Evolutionary conservation across 768 basidiomycete genomes (phyloP).

Genomic region (Termitomyces sp.): DNA sequence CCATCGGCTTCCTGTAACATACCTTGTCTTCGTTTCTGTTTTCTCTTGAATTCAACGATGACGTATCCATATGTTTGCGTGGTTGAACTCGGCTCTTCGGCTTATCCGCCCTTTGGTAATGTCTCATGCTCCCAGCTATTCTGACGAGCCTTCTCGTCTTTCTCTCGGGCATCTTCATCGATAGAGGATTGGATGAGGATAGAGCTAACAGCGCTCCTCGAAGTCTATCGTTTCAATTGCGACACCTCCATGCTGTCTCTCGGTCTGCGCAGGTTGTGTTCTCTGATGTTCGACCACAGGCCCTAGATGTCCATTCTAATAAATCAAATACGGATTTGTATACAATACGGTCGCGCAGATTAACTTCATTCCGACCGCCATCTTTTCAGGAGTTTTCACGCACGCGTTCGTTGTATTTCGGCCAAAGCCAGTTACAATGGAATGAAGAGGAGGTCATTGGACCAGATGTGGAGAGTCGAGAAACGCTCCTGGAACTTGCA

Average conservation of each 20-base stretch:
- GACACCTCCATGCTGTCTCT: constrained; percentile 60
- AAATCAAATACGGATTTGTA: constrained; percentile 23
- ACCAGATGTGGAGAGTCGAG: constrained; percentile 75
- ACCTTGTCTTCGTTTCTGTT: background rate
- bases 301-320: constrained; percentile 7
- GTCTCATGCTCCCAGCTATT: constrained; percentile 47
- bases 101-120: constrained; percentile 24
- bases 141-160: constrained; percentile 47
- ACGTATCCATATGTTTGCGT: background rate
- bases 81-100: background rate
- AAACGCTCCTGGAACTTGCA: constrained; percentile 77
- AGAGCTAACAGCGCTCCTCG: constrained; percentile 6
- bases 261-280: constrained; percentile 49
- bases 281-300: constrained; percentile 37
- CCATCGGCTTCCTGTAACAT: constrained; percentile 4
- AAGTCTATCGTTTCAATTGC: constrained; percentile 48
- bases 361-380: constrained; percentile 41
- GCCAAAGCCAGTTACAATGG: constrained; percentile 59
- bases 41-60: background rate
- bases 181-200: background rate
- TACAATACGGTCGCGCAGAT: constrained; percentile 33
- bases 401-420: constrained; percentile 40
- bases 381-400: constrained; percentile 44
- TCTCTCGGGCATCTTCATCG: constrained; percentile 31
- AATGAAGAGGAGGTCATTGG: constrained; percentile 67